Percentiles rank a stretch among this genome's conserved stretches.
phyloP scores from a whole-genome alignment of 192 early-diverging fungal species.

The Backusella liffmaniae region DNA sequence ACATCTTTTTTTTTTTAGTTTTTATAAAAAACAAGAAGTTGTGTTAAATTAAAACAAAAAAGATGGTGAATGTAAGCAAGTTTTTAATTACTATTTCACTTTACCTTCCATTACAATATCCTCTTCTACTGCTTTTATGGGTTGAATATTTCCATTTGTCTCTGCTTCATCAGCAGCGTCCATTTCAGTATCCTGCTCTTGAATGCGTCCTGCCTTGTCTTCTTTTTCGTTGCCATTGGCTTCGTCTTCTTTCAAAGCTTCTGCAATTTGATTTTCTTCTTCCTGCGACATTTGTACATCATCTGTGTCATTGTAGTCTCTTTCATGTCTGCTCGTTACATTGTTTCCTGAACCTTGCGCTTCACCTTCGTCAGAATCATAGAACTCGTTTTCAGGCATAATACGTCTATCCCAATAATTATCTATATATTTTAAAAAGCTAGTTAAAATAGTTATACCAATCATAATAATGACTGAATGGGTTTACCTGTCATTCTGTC shows the following conservation, averaged over 20 bases:
- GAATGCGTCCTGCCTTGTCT: background rate
- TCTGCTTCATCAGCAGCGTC: background rate
- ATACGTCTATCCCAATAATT: constrained; percentile 59
- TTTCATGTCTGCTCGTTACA: constrained; percentile 24
- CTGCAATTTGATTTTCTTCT: constrained; percentile 32
- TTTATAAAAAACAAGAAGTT: background rate
- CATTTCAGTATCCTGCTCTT: background rate
- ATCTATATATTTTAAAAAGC: constrained; percentile 38
- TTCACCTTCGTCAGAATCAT: constrained; percentile 72
- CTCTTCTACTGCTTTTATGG: background rate
- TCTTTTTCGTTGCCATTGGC: constrained; percentile 5
- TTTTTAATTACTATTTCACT: background rate
- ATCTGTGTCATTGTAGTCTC: constrained; percentile 14
- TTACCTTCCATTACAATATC: constrained; percentile 8
- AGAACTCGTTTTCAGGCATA: constrained; percentile 70
- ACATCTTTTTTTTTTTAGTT: background rate
- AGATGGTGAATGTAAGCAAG: background rate
- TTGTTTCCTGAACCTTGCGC: constrained; percentile 9
- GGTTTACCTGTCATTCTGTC: constrained; percentile 16
- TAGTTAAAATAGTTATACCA: too few species aligned
- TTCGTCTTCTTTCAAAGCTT: constrained; percentile 17
- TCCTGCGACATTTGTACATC: constrained; percentile 21
- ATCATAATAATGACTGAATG: background rate
- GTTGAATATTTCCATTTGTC: background rate
- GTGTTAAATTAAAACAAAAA: background rate